Percentiles rank a stretch among this genome's conserved stretches.
phyloP scores from a whole-genome alignment of 2,329 filamentous ascomycete genomes.

The Fusarium nematophilum region DNA sequence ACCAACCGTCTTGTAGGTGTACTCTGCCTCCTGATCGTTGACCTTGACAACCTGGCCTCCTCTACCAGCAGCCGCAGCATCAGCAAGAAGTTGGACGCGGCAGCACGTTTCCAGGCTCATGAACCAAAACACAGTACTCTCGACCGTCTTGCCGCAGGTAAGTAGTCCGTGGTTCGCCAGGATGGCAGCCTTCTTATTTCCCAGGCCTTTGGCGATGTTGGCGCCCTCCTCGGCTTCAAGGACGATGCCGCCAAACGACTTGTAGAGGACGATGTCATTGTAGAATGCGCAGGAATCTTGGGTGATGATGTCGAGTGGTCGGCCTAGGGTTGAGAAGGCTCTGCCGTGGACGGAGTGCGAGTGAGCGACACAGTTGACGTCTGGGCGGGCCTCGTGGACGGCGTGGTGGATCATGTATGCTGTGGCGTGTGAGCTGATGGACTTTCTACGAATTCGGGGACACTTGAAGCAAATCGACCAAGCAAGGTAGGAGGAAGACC shows the following conservation, averaged over 20 bases:
- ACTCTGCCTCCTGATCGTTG: slow-evolving; percentile 6
- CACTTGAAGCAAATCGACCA: not conserved
- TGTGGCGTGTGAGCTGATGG: not conserved
- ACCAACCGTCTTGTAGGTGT: slow-evolving; percentile 13
- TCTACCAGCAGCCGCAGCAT: slow-evolving; percentile 10
- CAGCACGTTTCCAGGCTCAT: slow-evolving; percentile 20
- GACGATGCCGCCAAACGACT: slow-evolving; percentile 11
- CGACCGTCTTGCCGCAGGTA: slow-evolving; percentile 10
- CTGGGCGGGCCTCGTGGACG: slow-evolving; percentile 15
- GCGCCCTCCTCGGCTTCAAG: slow-evolving; percentile 6
- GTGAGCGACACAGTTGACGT: slow-evolving; percentile 20
- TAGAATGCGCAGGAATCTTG: slow-evolving; percentile 22
- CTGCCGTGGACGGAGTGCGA: slow-evolving; percentile 17
- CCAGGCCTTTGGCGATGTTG: slow-evolving; percentile 9
- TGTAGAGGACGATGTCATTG: slow-evolving; percentile 15
- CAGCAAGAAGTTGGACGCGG: slow-evolving; percentile 16
- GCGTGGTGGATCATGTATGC: slow-evolving; percentile 22
- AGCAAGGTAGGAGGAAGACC: not conserved
- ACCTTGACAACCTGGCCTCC: slow-evolving; percentile 5
- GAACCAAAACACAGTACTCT: slow-evolving; percentile 16
- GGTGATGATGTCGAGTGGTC: slow-evolving; percentile 10
- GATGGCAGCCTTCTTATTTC: slow-evolving; percentile 19
- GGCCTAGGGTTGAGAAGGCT: slow-evolving; percentile 12
- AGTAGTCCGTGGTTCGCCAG: slow-evolving; percentile 15
- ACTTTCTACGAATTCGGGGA: not conserved